Base-by-base conservation (phyloP, 2,329 filamentous ascomycete genomes). In the Cercospora zeina region DNA sequence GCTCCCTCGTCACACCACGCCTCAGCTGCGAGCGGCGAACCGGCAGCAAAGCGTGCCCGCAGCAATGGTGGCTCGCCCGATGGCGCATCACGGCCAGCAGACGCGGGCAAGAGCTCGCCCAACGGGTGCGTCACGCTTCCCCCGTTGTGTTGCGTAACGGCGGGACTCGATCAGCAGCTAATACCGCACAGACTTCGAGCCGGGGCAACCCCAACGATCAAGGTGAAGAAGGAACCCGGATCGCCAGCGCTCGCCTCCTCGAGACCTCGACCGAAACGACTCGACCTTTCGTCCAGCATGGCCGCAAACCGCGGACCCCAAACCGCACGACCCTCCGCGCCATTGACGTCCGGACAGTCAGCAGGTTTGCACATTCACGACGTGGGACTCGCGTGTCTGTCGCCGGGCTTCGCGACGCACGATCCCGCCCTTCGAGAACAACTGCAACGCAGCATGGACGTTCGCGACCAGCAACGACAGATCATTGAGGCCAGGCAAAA, bases 371-470 rank as follows among this genome's bases (percentile, higher is more conserved):
- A 84, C 45, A 93, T 97, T 73, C 92, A 96, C 71, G 91, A 97
- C 77, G 90, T 97, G 27, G 95, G 95, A 62, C 83, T 97, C 61
- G 93, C 93, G 45, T 99, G 95, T 72, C 82, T 99, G 59, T 97
- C 95, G 1, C 95, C 95, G 0, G 95, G 95, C 58, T 97, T 99
- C 72, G 88, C 96, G 68, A 97, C 95, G 14, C 90, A 97, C 71
- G 92, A 99, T 76, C 93, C 95, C n/a, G 85, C 89, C 19, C 96
- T 97, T 91, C 89, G 95, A 73, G 91, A 96, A 77, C 93, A 97
- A 77, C 81, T 99, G 58, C 92, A 97, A 77, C 87, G 93, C 69
- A 97, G 95, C 77, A 86, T 97, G 77, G 92, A 90, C 50, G 93
- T 99, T 31, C 85, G 93, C 66, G 93, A 99, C 69, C 91, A 96